Base-by-base conservation (phyloP, 345 rosid species). In the Moricandia arvensis region DNA sequence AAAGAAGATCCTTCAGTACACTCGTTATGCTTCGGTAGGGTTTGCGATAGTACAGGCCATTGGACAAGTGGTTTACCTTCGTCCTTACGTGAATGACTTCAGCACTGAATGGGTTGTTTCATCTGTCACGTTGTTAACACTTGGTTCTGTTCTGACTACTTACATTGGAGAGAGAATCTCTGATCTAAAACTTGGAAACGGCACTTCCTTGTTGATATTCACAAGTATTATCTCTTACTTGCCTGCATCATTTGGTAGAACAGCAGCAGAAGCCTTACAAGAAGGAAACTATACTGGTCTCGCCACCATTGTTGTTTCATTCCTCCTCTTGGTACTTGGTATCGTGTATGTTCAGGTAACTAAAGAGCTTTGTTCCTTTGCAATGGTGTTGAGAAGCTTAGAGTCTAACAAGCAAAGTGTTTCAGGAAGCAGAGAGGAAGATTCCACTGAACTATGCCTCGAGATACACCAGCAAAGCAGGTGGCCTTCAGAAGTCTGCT, bases 391-490 rank as follows among this genome's bases (percentile, higher is more conserved):
- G 6, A 45, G 53, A 5, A 45, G 53, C 17, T 69, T 66, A 31
- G 54, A 35, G 53, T 53, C 57, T 68, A 69, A 63, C 68, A 41
- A 67, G 75, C 81, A 63, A 86, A 81, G 75, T 73, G 71, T 87
- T 82, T 80, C 93, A 92, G 97, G 99, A 95, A 86, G 99, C 99
- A 55, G 99, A 95, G 90, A 90, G 99, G 82, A 95, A 95, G 77
- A 95, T 95, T 73, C 97, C 99, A 3, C 85, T 92, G 59, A 95
- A 95, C 74, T 95, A 95, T 85, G 97, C 99, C 35, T 95, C 99
- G 7, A 88, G 99, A 83, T 95, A 90, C 73, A 79, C 82, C 53
- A 90, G 95, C 82, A 86, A 82, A 79, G 83, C 90, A 11, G 91
- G 90, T 1, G 97, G 97, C 72, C 97, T 86, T 71, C 87, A 92